Percentiles rank a stretch among this genome's conserved stretches.
Evolutionary conservation across 2,329 filamentous ascomycete genomes (phyloP).

Genomic region (Proliferodiscus dingleyae): DNA sequence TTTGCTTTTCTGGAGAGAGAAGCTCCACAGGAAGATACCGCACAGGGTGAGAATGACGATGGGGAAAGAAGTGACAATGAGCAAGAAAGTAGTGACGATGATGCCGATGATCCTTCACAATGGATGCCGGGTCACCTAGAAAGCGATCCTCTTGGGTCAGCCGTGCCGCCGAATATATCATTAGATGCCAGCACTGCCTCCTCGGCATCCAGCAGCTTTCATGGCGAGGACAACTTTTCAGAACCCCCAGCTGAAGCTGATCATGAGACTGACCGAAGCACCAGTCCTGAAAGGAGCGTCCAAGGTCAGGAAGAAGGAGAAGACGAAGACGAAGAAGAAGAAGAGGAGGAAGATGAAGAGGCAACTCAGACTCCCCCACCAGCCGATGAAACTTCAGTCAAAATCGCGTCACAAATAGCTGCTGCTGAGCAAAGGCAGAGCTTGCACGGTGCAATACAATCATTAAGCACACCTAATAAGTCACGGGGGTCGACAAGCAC

Average conservation of each 20-base stretch:
- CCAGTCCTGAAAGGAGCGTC: constrained; percentile 39
- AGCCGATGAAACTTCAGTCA: constrained; percentile 23
- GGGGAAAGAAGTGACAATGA: neutral
- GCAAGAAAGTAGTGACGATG: constrained; percentile 4
- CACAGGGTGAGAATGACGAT: constrained; percentile 4
- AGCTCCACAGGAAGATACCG: constrained; percentile 1
- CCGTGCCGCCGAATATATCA: constrained; percentile 19
- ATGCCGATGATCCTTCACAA: constrained; percentile 6
- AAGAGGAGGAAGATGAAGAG: constrained; percentile 1
- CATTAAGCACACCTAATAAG: constrained; percentile 35
- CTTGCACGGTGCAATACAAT: constrained; percentile 19
- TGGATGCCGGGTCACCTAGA: constrained; percentile 16
- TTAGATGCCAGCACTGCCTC: constrained; percentile 31
- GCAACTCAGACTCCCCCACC: constrained; percentile 4
- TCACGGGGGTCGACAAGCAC: constrained; percentile 33
- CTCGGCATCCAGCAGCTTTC: constrained; percentile 26
- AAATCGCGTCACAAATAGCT: constrained; percentile 28
- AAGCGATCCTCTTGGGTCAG: constrained; percentile 3
- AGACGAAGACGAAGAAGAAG: constrained; percentile 5
- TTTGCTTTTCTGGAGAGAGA: constrained; percentile 27
- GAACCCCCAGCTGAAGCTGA: constrained; percentile 29
- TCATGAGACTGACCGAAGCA: constrained; percentile 41
- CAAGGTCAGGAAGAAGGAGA: constrained; percentile 26
- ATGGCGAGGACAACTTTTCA: constrained; percentile 34
- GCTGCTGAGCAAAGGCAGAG: constrained; percentile 30